phyloP scores from a whole-genome alignment of 1,139 yeast genomes.

The Taphrina communis region DNA sequence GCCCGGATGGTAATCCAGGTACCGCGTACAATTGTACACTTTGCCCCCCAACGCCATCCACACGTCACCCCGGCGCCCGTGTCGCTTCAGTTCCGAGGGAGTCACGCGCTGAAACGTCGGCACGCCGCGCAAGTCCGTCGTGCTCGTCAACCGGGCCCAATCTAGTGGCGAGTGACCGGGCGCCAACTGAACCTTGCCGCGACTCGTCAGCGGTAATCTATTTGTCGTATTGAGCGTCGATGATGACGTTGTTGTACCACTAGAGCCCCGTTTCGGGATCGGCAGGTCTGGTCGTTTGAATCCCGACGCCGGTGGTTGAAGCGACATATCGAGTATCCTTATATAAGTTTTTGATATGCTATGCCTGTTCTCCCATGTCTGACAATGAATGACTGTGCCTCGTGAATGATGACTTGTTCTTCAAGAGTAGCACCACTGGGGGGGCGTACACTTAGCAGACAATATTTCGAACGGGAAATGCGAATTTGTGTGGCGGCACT shows the following conservation, averaged over 20 bases:
- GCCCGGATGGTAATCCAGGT: constrained; percentile 89
- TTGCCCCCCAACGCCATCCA: constrained; percentile 86
- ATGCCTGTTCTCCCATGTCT: neutral
- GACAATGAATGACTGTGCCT: too few species aligned
- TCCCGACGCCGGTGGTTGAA: constrained; percentile 2
- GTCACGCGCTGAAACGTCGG: constrained; percentile 57
- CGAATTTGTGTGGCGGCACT: too few species aligned
- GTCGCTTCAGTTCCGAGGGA: constrained; percentile 65
- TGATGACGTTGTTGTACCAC: neutral
- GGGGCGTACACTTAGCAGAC: too few species aligned
- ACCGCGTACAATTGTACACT: constrained; percentile 84
- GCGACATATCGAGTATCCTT: constrained; percentile 5
- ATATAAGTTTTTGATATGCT: too few species aligned
- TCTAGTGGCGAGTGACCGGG: constrained; percentile 89
- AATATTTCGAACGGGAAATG: too few species aligned
- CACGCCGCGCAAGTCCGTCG: constrained; percentile 51
- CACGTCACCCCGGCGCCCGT: constrained; percentile 66
- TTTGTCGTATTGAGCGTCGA: neutral
- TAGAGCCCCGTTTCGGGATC: constrained; percentile 17
- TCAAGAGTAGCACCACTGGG: neutral
- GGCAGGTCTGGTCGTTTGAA: constrained; percentile 24
- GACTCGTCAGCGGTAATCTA: constrained; percentile 45
- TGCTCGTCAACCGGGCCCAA: constrained; percentile 72
- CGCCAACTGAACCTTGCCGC: constrained; percentile 62
- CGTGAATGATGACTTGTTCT: neutral